Conservation (phyloP, 2,329 filamentous ascomycete species). For the Ceratocystis huliohia region DNA sequence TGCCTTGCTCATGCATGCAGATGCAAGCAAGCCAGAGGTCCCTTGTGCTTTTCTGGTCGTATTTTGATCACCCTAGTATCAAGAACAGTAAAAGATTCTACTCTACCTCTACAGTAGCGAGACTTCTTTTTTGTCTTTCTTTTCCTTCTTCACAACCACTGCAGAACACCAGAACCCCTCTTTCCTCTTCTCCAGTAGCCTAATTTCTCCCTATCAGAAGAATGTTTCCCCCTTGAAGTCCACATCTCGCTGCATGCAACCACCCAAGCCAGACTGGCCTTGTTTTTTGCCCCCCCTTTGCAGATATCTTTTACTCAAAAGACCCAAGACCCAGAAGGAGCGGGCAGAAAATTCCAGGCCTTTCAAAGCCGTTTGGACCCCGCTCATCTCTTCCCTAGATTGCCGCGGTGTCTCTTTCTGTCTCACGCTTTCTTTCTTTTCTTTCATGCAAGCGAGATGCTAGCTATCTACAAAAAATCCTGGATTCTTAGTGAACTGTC, state of each 20-base stretch:
- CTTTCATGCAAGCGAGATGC: neutral
- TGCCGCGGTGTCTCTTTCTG: neutral
- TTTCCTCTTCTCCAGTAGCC: neutral
- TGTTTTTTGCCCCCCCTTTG: neutral
- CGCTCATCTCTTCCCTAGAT: neutral
- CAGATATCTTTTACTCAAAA: neutral
- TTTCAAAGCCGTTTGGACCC: neutral
- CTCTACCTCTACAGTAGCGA: neutral
- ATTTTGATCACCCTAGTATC: neutral
- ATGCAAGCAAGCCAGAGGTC: neutral
- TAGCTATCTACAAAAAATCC: neutral
- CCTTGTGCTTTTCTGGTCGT: neutral
- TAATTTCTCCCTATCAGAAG: neutral
- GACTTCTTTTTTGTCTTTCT: neutral
- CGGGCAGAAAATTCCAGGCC: neutral
- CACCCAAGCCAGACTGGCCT: neutral
- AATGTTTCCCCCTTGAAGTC: neutral
- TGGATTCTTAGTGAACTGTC: neutral
- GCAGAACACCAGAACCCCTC: neutral
- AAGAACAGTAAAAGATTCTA: neutral
- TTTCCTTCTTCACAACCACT: neutral
- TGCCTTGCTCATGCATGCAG: too few relatives aligned
- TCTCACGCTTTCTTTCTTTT: neutral
- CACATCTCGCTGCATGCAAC: slow-evolving; percentile 1
- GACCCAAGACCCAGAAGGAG: neutral